Conservation (phyloP, 1,284 basidiomycete genomes). For the Rhodotorula mucilaginosa region DNA sequence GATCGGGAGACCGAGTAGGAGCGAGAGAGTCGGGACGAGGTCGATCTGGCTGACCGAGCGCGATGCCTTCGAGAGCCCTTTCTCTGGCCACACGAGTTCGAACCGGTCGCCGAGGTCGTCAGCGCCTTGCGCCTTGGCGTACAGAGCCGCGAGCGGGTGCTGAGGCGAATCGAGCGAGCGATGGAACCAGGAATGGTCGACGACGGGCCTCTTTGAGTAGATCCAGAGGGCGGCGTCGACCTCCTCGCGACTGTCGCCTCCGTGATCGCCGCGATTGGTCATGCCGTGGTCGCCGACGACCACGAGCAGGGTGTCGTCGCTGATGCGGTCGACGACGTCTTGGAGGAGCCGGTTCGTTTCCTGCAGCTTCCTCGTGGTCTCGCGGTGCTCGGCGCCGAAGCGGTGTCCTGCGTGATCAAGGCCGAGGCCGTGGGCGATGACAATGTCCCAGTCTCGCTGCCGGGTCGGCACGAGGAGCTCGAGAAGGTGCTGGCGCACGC, state of each 20-base stretch:
- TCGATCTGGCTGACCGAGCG: constrained; percentile 90
- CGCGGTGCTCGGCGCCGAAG: constrained; percentile 81
- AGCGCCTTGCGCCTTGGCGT: neutral
- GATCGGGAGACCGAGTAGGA: constrained; percentile 89
- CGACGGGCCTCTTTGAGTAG: constrained; percentile 62
- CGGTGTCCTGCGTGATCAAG: constrained; percentile 97
- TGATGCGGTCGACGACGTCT: constrained; percentile 62
- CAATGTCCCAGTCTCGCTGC: constrained; percentile 66
- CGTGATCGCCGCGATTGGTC: constrained; percentile 92
- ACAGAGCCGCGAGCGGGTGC: constrained; percentile 25
- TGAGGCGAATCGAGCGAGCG: constrained; percentile 6
- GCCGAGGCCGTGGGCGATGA: constrained; percentile 93
- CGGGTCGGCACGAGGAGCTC: constrained; percentile 61
- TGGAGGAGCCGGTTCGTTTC: constrained; percentile 83
- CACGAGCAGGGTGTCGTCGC: constrained; percentile 82
- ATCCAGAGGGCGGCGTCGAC: constrained; percentile 86
- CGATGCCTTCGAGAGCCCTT: constrained; percentile 48
- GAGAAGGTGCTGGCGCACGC: constrained; percentile 79
- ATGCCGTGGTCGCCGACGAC: constrained; percentile 97
- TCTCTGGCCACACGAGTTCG: constrained; percentile 24
- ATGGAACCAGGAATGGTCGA: constrained; percentile 35
- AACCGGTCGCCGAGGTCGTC: constrained; percentile 29
- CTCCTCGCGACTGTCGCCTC: constrained; percentile 84
- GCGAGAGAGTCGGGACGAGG: constrained; percentile 80
- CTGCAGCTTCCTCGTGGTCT: constrained; percentile 77